Percentiles rank a stretch among this genome's conserved stretches.
Conservation (phyloP, 2,329 filamentous ascomycete species). For the Neofusicoccum ribis region DNA sequence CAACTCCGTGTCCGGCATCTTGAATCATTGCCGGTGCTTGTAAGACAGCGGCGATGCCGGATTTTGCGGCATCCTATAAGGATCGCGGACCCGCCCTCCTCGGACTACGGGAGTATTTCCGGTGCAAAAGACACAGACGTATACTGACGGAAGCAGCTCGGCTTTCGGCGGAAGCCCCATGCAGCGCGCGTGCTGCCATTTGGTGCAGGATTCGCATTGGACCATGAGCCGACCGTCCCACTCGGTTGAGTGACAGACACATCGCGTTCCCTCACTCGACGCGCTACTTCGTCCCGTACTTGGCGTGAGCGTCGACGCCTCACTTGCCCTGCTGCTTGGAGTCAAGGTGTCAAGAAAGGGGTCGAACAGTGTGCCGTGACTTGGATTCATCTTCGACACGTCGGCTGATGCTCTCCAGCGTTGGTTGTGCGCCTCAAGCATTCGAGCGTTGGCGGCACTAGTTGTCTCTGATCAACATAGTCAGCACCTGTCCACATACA, state of each 20-base stretch:
- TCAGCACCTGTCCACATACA: not conserved
- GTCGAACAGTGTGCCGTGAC: slow-evolving; percentile 27
- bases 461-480: not conserved
- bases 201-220: slow-evolving; percentile 64
- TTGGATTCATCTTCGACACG: slow-evolving; percentile 20
- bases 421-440: slow-evolving; percentile 43
- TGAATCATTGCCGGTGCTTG: slow-evolving; percentile 9
- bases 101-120: slow-evolving; percentile 36
- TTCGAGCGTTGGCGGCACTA: slow-evolving; percentile 5
- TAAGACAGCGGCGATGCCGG: slow-evolving; percentile 6
- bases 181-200: slow-evolving; percentile 62
- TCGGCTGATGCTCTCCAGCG: slow-evolving; percentile 48
- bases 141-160: slow-evolving; percentile 45
- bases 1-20: not conserved
- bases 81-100: slow-evolving; percentile 35
- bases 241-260: slow-evolving; percentile 57
- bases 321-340: slow-evolving; percentile 48
- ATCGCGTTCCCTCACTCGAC: slow-evolving; percentile 55
- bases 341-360: slow-evolving; percentile 41
- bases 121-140: slow-evolving; percentile 43
- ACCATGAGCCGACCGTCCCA: slow-evolving; percentile 59
- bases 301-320: slow-evolving; percentile 42
- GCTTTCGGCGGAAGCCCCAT: slow-evolving; percentile 50
- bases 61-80: slow-evolving; percentile 11
- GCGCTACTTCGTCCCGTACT: slow-evolving; percentile 55